These are phyloP conservation scores for Arabidopsis hybrid DNA, from an alignment of 441 rosid species.

Conservation along the genomic window DNA sequence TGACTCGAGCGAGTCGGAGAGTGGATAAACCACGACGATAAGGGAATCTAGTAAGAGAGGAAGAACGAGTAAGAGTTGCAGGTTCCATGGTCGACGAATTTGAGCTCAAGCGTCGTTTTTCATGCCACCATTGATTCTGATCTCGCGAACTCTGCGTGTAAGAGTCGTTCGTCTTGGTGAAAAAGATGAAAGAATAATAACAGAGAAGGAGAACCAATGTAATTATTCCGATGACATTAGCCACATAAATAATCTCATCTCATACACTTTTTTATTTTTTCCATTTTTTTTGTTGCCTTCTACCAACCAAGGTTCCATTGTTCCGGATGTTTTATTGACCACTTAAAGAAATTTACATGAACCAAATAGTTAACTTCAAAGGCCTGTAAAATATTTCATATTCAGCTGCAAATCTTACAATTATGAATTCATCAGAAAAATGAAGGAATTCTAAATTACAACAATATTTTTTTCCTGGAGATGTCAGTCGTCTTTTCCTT, in stretches of 20 bases:
- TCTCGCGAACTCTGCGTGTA: conserved; percentile 5
- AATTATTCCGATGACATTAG: conserved; percentile 35
- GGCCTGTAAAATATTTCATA: conserved; percentile 4
- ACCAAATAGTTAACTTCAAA: neutral
- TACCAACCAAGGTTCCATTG: too few species aligned
- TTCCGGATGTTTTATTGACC: neutral
- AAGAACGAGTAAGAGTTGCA: conserved; percentile 6
- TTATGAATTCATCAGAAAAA: conserved; percentile 30
- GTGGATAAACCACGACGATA: conserved; percentile 32
- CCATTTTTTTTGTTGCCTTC: too few species aligned
- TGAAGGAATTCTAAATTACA: conserved; percentile 40
- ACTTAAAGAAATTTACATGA: neutral
- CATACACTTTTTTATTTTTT: neutral
- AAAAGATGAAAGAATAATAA: conserved; percentile 7
- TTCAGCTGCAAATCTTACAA: conserved; percentile 20
- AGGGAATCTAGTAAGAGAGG: conserved; percentile 18
- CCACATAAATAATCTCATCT: conserved; percentile 45
- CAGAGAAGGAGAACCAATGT: neutral
- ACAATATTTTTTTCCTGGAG: neutral
- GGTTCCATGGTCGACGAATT: conserved; percentile 13
- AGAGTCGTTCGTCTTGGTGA: conserved; percentile 31
- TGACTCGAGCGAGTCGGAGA: conserved; percentile 37
- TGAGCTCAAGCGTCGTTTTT: neutral
- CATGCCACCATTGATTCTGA: conserved; percentile 17
- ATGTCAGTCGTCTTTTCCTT: conserved; percentile 73